Conservation (phyloP, 2,329 filamentous ascomycete genomes). For the Emergomyces orientalis region DNA sequence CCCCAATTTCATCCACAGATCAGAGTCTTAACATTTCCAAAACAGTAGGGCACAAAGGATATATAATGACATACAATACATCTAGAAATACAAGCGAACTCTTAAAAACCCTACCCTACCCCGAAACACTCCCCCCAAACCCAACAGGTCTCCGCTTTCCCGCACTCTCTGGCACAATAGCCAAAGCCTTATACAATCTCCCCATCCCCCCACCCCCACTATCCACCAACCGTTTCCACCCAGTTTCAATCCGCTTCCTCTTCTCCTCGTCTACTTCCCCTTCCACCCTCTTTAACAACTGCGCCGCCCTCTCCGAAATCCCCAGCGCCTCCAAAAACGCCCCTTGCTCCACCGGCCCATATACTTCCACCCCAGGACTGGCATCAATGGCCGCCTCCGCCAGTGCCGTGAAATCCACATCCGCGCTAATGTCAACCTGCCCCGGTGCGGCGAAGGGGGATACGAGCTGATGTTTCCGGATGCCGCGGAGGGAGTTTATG, state of each 20-base stretch:
- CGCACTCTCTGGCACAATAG: slow-evolving; percentile 73
- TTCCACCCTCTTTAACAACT: slow-evolving; percentile 47
- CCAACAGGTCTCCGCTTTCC: slow-evolving; percentile 72
- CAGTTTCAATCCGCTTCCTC: slow-evolving; percentile 55
- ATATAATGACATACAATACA: neutral
- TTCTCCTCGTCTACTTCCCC: slow-evolving; percentile 38
- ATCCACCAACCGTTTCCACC: slow-evolving; percentile 79
- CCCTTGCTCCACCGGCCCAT: slow-evolving; percentile 82
- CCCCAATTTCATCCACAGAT: neutral
- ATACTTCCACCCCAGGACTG: slow-evolving; percentile 74
- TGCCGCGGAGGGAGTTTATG: slow-evolving; percentile 81
- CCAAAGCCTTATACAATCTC: slow-evolving; percentile 85
- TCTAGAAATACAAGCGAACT: neutral
- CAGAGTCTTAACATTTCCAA: neutral
- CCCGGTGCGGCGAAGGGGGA: slow-evolving; percentile 74
- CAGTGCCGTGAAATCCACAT: slow-evolving; percentile 85
- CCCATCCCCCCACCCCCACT: slow-evolving; percentile 80
- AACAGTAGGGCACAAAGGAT: neutral
- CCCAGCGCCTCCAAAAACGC: slow-evolving; percentile 73
- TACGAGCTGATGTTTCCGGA: slow-evolving; percentile 64
- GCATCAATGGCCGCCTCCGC: slow-evolving; percentile 71
- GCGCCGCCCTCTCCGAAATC: slow-evolving; percentile 64
- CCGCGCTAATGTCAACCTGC: slow-evolving; percentile 76
- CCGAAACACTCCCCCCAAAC: slow-evolving; percentile 61
- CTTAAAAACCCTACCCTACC: neutral